phyloP scores from a whole-genome alignment of 2,329 filamentous ascomycete genomes.

The Fusarium anguioides region DNA sequence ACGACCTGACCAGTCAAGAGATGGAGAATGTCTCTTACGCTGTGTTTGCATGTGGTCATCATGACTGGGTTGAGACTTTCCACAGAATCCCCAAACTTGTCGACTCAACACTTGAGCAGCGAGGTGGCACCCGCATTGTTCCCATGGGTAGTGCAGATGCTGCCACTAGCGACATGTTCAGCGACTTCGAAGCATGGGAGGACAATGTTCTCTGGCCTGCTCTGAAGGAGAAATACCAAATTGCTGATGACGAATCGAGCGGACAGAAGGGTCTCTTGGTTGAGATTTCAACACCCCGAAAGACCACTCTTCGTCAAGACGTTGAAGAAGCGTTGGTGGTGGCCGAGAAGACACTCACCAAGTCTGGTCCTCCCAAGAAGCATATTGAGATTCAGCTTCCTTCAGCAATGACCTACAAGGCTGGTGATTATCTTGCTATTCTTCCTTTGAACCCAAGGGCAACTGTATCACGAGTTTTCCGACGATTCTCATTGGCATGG shows the following conservation, averaged over 20 bases:
- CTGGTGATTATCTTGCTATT: conserved; percentile 81
- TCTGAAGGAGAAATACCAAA: conserved; percentile 58
- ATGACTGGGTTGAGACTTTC: conserved; percentile 71
- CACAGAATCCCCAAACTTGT: conserved; percentile 74
- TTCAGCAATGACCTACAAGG: conserved; percentile 71
- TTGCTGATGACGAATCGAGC: background rate
- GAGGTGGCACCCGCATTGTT: conserved; percentile 50
- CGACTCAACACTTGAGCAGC: conserved; percentile 61
- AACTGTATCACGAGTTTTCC: conserved; percentile 71
- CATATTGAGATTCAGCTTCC: conserved; percentile 77
- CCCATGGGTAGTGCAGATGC: conserved; percentile 69
- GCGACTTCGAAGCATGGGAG: conserved; percentile 74
- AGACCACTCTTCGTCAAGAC: conserved; percentile 42
- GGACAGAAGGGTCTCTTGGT: conserved; percentile 33
- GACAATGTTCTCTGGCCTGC: conserved; percentile 65
- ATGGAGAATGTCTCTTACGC: conserved; percentile 70
- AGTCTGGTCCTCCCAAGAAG: conserved; percentile 61
- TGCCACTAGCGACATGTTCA: conserved; percentile 72
- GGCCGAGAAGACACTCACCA: conserved; percentile 36
- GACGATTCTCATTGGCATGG: conserved; percentile 74
- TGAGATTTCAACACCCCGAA: conserved; percentile 39
- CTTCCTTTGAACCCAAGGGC: conserved; percentile 75
- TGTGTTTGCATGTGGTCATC: conserved; percentile 75
- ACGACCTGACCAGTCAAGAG: conserved; percentile 53
- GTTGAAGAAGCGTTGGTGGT: conserved; percentile 42